A percentile compares a stretch with the other conserved stretches of the same genome.
Evolutionary conservation across 306 rosid species (phyloP).

Genomic region (Cotoneaster glaucophyllus): DNA sequence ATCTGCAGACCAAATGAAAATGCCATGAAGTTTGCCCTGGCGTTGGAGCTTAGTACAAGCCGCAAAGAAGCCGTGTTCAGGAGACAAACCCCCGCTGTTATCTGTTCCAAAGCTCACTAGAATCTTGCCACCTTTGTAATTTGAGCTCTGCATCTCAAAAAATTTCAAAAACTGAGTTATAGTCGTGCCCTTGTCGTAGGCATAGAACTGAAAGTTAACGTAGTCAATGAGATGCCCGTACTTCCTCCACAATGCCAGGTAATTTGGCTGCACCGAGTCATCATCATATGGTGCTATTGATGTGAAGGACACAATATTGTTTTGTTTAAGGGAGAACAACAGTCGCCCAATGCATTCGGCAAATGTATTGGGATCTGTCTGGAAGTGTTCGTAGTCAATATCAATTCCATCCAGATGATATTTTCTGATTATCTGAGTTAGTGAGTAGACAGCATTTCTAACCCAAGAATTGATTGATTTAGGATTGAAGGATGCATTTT

Average conservation of each 20-base stretch:
- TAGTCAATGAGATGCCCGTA: slow-evolving; percentile 15
- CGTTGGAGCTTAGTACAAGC: slow-evolving; percentile 15
- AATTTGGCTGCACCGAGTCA: slow-evolving; percentile 11
- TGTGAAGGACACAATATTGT: slow-evolving; percentile 12
- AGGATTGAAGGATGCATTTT: slow-evolving; percentile 4
- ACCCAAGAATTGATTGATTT: slow-evolving; percentile 23
- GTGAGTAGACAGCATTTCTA: slow-evolving; percentile 15
- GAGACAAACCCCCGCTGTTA: slow-evolving; percentile 15
- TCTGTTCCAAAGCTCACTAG: slow-evolving; percentile 23
- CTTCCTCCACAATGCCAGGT: slow-evolving; percentile 26
- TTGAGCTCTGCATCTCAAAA: slow-evolving; percentile 13
- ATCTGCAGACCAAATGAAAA: slow-evolving; percentile 24
- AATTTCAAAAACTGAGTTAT: neutral
- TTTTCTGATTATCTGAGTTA: neutral
- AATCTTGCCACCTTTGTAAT: slow-evolving; percentile 17
- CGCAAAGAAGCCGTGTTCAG: slow-evolving; percentile 21
- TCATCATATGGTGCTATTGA: slow-evolving; percentile 29
- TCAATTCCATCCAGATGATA: slow-evolving; percentile 29
- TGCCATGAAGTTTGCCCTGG: slow-evolving; percentile 15
- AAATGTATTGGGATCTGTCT: slow-evolving; percentile 20
- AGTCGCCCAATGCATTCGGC: slow-evolving; percentile 24
- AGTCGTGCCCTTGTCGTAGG: slow-evolving; percentile 13
- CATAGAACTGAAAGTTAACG: slow-evolving; percentile 27
- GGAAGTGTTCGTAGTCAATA: slow-evolving; percentile 27
- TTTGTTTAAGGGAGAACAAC: slow-evolving; percentile 11